Evolutionary conservation across 1,284 basidiomycete genomes (phyloP).

Genomic region (Lignosus rhinocerotis): DNA sequence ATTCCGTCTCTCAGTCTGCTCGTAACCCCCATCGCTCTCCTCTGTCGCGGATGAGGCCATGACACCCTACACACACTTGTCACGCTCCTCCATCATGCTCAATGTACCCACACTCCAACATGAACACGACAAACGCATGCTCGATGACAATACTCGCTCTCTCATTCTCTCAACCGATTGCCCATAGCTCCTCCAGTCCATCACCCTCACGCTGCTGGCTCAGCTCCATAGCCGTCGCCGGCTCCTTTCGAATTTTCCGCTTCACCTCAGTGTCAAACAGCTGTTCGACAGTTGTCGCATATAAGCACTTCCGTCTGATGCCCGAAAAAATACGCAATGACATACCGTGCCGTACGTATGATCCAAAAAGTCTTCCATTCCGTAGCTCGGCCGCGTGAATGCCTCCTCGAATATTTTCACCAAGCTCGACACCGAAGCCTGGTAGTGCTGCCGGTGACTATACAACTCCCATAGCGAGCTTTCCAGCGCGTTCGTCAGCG

Average conservation of each 20-base stretch:
- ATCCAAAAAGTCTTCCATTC: conserved; percentile 96
- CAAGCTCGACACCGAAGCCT: conserved; percentile 81
- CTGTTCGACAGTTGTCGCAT: conserved; percentile 40
- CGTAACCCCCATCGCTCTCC: no score
- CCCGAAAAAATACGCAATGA: conserved; percentile 17
- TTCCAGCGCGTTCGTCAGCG: conserved; percentile 77
- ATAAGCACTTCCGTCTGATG: neutral
- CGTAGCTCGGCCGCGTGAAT: conserved; percentile 90
- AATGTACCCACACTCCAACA: no score
- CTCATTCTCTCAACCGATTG: conserved; percentile 6
- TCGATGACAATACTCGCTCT: no score
- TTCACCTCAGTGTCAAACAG: conserved; percentile 87
- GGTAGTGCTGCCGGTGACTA: conserved; percentile 82
- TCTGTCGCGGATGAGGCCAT: no score
- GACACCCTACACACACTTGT: no score
- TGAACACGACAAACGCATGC: no score
- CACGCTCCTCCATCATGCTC: no score
- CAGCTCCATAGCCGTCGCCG: conserved; percentile 43
- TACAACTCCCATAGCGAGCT: conserved; percentile 93
- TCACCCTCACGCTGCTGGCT: conserved; percentile 10
- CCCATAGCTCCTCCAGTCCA: conserved; percentile 18
- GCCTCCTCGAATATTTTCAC: conserved; percentile 87
- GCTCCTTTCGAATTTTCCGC: conserved; percentile 80
- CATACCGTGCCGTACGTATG: conserved; percentile 91
- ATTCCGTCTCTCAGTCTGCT: no score